phyloP scores from a whole-genome alignment of 2,329 filamentous ascomycete genomes.

The Alternaria solani region DNA sequence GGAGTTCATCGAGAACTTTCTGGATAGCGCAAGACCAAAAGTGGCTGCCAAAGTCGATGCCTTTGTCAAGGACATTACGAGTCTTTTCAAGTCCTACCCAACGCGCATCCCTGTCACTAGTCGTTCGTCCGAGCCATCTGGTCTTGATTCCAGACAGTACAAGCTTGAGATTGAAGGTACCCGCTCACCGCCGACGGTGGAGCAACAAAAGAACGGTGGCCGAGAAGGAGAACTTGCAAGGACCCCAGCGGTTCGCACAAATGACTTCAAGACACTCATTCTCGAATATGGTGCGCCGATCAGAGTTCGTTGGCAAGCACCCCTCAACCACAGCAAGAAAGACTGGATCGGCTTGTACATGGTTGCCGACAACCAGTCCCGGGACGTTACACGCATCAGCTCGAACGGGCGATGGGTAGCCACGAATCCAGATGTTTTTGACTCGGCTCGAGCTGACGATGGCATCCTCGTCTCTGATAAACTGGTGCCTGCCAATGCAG shows the following conservation, averaged over 20 bases:
- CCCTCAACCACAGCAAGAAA: conserved; percentile 82
- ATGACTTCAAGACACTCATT: conserved; percentile 74
- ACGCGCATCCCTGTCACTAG: conserved; percentile 83
- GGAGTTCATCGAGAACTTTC: conserved; percentile 88
- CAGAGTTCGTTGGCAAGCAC: conserved; percentile 88
- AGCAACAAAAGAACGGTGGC: conserved; percentile 69
- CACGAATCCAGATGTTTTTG: conserved; percentile 78
- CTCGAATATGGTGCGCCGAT: conserved; percentile 93
- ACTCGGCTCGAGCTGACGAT: conserved; percentile 75
- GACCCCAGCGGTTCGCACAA: conserved; percentile 67
- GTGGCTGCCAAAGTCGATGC: conserved; percentile 85
- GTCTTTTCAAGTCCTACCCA: conserved; percentile 88
- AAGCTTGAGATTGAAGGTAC: conserved; percentile 77
- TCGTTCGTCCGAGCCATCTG: conserved; percentile 79
- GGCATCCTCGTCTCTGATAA: conserved; percentile 78
- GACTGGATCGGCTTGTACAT: conserved; percentile 98
- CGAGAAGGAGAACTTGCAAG: conserved; percentile 77
- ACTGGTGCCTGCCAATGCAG: conserved; percentile 56
- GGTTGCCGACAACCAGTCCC: conserved; percentile 90
- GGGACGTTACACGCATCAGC: conserved; percentile 82
- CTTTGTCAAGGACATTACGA: conserved; percentile 86
- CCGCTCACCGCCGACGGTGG: conserved; percentile 55
- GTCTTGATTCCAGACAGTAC: conserved; percentile 81
- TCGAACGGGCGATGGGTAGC: conserved; percentile 91
- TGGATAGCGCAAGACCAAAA: conserved; percentile 85